phyloP scores from a whole-genome alignment of 371 early-diverging fungal genomes.

The Conidiobolus coronatus region DNA sequence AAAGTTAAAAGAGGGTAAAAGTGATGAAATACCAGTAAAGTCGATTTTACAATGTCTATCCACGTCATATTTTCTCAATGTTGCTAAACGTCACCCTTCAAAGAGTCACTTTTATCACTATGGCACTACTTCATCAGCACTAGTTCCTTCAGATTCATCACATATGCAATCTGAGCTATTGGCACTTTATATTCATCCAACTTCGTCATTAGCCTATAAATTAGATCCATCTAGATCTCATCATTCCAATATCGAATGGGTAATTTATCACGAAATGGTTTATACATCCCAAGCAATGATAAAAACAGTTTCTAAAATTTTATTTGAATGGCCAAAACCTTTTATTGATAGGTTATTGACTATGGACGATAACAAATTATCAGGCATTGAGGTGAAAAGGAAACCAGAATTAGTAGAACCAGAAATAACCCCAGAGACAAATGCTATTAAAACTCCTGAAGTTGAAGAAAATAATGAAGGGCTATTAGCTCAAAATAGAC shows the following conservation, averaged over 20 bases:
- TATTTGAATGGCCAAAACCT: conserved; percentile 11
- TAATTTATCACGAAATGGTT: conserved; percentile 41
- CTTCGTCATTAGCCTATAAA: conserved; percentile 23
- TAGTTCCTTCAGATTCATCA: not conserved
- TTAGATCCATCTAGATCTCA: conserved; percentile 11
- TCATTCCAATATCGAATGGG: conserved; percentile 42
- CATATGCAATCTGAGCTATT: conserved; percentile 15
- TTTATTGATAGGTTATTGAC: conserved; percentile 10
- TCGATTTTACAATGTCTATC: not conserved
- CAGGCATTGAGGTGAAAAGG: no score
- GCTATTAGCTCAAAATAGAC: not conserved
- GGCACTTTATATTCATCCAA: conserved; percentile 38
- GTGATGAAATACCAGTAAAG: not conserved
- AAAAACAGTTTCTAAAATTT: conserved; percentile 34
- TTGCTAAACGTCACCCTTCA: conserved; percentile 44
- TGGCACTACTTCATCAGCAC: conserved; percentile 14
- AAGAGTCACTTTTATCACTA: conserved; percentile 51
- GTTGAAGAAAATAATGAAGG: not conserved
- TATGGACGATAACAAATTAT: conserved; percentile 6
- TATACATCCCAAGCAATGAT: conserved; percentile 38
- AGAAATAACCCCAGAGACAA: not conserved
- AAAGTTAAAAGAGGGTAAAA: conserved; percentile 5
- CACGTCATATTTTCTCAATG: conserved; percentile 31
- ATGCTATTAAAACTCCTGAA: not conserved
- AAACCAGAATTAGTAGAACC: no score